Conservation (phyloP, 2,329 filamentous ascomycete genomes). For the Tolypocladium amazonense region DNA sequence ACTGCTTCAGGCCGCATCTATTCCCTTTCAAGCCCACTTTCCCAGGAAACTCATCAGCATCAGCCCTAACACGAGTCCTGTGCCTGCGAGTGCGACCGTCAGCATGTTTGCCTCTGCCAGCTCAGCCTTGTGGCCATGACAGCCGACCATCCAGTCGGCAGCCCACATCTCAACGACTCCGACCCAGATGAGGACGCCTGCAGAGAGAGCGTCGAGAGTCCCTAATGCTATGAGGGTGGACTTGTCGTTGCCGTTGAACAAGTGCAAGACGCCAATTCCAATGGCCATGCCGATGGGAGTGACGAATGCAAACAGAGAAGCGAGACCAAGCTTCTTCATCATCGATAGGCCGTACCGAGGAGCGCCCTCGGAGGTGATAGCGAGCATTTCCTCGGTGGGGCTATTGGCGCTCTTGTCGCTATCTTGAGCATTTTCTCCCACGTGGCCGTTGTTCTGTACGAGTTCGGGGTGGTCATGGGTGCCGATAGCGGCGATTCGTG, state of each 20-base stretch:
- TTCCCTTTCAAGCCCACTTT: conserved; percentile 54
- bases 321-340: conserved; percentile 50
- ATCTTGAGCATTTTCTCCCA: conserved; percentile 5
- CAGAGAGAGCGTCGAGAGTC: conserved; percentile 62
- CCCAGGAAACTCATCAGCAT: conserved; percentile 61
- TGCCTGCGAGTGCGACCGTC: conserved; percentile 37
- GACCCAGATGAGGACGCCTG: conserved; percentile 71
- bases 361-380: conserved; percentile 5
- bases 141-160: conserved; percentile 55
- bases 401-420: conserved; percentile 14
- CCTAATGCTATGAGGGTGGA: conserved; percentile 61
- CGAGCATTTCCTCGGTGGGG: conserved; percentile 10
- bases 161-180: conserved; percentile 74
- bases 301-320: conserved; percentile 53
- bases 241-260: conserved; percentile 64
- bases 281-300: conserved; percentile 75
- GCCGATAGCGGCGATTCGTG: conserved; percentile 54
- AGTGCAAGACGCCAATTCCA: conserved; percentile 58
- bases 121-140: conserved; percentile 30
- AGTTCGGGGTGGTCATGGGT: conserved; percentile 9
- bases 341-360: conserved; percentile 20
- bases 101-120: conserved; percentile 38
- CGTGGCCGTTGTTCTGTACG: conserved; percentile 8
- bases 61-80: conserved; percentile 50
- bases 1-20: neutral